Evolutionary conservation across 768 basidiomycete species (phyloP), one percentile per base, ranked within the genome.

Genomic region (Sarcomyxa edulis): DNA sequence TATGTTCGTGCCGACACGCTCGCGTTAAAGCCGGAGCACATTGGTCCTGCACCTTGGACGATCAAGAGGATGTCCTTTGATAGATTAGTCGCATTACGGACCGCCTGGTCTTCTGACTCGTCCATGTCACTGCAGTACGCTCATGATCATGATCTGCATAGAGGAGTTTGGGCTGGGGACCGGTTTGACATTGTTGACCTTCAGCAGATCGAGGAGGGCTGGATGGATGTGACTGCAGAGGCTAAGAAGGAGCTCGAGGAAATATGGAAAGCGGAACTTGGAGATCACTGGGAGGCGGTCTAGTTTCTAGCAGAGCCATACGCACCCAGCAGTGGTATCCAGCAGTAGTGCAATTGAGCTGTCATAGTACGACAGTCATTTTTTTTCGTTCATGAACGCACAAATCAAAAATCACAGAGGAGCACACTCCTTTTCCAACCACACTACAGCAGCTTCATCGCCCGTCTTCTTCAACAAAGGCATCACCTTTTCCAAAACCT

Each of bases 391-490:
- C n/a, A n/a, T n/a, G n/a, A n/a, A n/a, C n/a, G n/a, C n/a, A n/a
- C n/a, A n/a, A n/a, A n/a, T n/a, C n/a, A n/a, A n/a, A n/a, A n/a
- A n/a, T 59, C 45, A 68, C 14, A 70, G 50, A 6, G 60, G 56
- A n/a, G 61, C 49, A 37, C 77, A 80, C 56, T 82, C 81, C 42
- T 71, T 68, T 52, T 71, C 61, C 48, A 87, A 55, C 83, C 83
- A 85, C 31, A 62, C 63, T 54, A 78, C 52, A 4, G 83, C 82
- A 34, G 73, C 61, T 26, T 56, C 56, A 47, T 85, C 78, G 44
- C 79, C 68, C n/a, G n/a, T n/a, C n/a, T n/a, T n/a, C 56, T 72
- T 53, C 29, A 99, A 63, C 41, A 87, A 56, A 14, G 87, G 86
- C 10, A 72, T 69, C 4, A 94, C 68, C 58, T 92, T 93, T 40